Percentiles rank a stretch among this genome's conserved stretches.
phyloP scores from a whole-genome alignment of 306 rosid genomes.

The Canavalia ensiformis region DNA sequence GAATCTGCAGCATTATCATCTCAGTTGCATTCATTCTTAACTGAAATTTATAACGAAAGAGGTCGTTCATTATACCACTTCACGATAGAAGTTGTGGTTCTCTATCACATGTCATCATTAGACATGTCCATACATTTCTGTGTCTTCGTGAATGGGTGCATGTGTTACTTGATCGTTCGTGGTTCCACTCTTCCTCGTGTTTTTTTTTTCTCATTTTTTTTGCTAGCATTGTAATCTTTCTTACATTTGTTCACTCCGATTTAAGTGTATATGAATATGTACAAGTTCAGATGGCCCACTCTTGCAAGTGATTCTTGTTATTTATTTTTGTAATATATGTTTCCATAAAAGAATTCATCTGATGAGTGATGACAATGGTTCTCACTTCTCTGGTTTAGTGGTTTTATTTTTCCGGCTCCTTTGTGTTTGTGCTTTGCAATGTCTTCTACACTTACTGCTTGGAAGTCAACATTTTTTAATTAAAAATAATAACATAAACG shows the following conservation, averaged over 20 bases:
- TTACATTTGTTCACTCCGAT: conserved; percentile 57
- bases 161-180: conserved; percentile 21
- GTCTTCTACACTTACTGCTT: neutral
- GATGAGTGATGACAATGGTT: conserved; percentile 11
- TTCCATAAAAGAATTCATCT: conserved; percentile 51
- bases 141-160: conserved; percentile 56
- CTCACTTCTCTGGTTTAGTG: conserved; percentile 1
- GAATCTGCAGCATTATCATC: conserved; percentile 44
- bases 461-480: neutral
- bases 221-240: conserved; percentile 55
- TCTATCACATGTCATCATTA: conserved; percentile 46
- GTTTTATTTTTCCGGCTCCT: neutral
- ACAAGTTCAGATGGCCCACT: conserved; percentile 52
- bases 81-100: conserved; percentile 39
- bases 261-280: conserved; percentile 77
- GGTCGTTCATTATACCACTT: conserved; percentile 45
- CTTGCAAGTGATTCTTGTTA: conserved; percentile 58
- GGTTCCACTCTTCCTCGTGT: conserved; percentile 39
- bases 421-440: neutral
- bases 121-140: conserved; percentile 46
- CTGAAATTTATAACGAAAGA: conserved; percentile 47
- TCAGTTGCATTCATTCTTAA: conserved; percentile 57
- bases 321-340: conserved; percentile 66
- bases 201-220: neutral
- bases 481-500: neutral